Percentiles rank a stretch among this genome's conserved stretches.
Evolutionary conservation across 2,329 filamentous ascomycete species (phyloP).

Genomic region (Xylariales sp.): DNA sequence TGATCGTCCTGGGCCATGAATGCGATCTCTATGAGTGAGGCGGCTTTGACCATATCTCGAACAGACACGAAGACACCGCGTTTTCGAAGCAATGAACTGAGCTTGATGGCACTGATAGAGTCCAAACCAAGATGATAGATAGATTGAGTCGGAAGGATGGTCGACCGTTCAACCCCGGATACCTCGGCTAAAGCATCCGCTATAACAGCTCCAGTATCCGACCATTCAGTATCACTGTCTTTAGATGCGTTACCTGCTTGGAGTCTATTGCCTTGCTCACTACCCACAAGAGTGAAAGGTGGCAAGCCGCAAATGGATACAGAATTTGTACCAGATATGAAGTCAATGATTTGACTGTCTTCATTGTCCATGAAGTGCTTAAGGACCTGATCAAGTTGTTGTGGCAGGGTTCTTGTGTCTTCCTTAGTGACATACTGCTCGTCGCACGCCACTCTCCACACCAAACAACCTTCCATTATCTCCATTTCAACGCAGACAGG

Average conservation of each 20-base stretch:
- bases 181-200: conserved; percentile 48
- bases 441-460: conserved; percentile 72
- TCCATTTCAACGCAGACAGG: conserved; percentile 81
- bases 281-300: conserved; percentile 25
- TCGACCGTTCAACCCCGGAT: conserved; percentile 52
- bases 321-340: conserved; percentile 18
- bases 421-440: conserved; percentile 42
- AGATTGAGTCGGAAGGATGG: conserved; percentile 57
- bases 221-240: not conserved
- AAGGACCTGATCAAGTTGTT: conserved; percentile 56
- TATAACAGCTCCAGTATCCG: conserved; percentile 28
- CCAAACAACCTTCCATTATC: conserved; percentile 44
- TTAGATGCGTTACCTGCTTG: not conserved
- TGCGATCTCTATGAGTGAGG: conserved; percentile 63
- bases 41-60: conserved; percentile 64
- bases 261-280: no score
- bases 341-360: conserved; percentile 43
- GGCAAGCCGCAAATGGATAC: conserved; percentile 65
- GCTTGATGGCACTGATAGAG: conserved; percentile 87
- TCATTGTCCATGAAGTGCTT: conserved; percentile 46
- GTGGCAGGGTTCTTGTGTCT: conserved; percentile 48
- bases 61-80: conserved; percentile 59
- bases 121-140: conserved; percentile 86
- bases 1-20: not conserved
- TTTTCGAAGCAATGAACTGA: conserved; percentile 65